phyloP scores from a whole-genome alignment of 1,284 basidiomycete genomes.

The Cerrena zonata region DNA sequence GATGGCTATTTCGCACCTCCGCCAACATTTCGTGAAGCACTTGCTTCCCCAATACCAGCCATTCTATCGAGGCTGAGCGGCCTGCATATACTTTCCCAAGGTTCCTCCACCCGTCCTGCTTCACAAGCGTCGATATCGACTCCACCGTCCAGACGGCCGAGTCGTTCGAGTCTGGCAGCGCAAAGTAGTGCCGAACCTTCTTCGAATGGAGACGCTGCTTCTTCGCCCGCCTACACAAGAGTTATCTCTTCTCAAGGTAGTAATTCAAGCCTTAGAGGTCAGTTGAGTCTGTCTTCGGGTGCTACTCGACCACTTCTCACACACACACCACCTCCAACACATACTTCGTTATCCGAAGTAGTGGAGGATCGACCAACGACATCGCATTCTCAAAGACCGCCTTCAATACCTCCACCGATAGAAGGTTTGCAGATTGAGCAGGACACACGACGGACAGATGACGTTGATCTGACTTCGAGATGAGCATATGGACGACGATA shows the following conservation, averaged over 20 bases:
- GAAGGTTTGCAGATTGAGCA: constrained; percentile 5
- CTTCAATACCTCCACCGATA: constrained; percentile 15
- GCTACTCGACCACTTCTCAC: background rate
- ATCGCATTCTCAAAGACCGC: constrained; percentile 18
- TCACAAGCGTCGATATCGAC: background rate
- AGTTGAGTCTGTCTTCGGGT: background rate
- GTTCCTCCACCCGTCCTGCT: constrained; percentile 12
- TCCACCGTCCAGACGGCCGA: background rate
- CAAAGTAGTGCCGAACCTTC: background rate
- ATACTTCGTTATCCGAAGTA: background rate
- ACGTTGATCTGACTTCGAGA: constrained; percentile 3
- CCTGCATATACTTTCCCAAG: constrained; percentile 15
- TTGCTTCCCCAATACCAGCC: constrained; percentile 25
- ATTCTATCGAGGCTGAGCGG: constrained; percentile 23
- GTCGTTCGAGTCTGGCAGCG: background rate
- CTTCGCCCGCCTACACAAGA: background rate
- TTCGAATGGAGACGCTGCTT: background rate
- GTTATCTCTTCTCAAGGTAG: background rate
- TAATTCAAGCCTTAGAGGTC: constrained; percentile 1
- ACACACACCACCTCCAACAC: background rate
- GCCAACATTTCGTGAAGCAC: constrained; percentile 22
- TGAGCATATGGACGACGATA: constrained; percentile 3
- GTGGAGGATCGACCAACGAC: constrained; percentile 15
- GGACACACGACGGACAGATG: background rate
- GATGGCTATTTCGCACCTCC: constrained; percentile 20